Evolutionary conservation across 2,329 filamentous ascomycete species (phyloP).

Genomic region (Pseudogymnoascus verrucosus): DNA sequence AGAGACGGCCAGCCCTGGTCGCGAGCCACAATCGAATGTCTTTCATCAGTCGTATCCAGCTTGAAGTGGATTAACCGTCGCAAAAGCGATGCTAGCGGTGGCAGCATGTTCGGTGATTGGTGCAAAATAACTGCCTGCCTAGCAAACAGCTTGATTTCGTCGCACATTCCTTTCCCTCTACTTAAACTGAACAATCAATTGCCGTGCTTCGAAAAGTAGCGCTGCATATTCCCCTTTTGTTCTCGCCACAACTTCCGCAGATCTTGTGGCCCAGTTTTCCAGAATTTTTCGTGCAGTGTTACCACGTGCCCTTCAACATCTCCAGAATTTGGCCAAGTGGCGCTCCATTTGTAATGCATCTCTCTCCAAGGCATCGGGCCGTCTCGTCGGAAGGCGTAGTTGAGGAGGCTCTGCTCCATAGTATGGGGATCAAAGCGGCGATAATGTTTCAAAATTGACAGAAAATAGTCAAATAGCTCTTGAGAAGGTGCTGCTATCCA

Average conservation of each 20-base stretch:
- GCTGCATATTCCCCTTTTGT: conserved; percentile 8
- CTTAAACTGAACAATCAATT: background rate
- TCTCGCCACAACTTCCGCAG: conserved; percentile 15
- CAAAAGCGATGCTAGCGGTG: background rate
- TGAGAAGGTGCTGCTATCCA: conserved; percentile 33
- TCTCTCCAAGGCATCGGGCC: conserved; percentile 37
- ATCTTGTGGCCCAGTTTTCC: conserved; percentile 22
- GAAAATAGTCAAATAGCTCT: conserved; percentile 32
- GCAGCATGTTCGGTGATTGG: background rate
- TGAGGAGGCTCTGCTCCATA: conserved; percentile 37
- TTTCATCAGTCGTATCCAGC: background rate
- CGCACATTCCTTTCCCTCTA: background rate
- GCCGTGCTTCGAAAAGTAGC: background rate
- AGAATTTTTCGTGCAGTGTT: conserved; percentile 34
- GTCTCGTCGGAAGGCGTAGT: conserved; percentile 34
- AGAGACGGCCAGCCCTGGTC: background rate
- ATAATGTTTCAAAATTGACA: conserved; percentile 29
- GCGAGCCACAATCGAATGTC: background rate
- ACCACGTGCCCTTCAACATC: conserved; percentile 29
- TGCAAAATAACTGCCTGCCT: background rate
- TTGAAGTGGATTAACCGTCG: background rate
- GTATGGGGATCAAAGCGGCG: conserved; percentile 31
- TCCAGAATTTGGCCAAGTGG: conserved; percentile 30
- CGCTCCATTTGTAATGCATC: conserved; percentile 33
- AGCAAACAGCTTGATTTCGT: background rate